These are phyloP conservation scores for Colletotrichum falcatum DNA, from an alignment of 2,329 filamentous ascomycete genomes.

Conservation along the genomic window DNA sequence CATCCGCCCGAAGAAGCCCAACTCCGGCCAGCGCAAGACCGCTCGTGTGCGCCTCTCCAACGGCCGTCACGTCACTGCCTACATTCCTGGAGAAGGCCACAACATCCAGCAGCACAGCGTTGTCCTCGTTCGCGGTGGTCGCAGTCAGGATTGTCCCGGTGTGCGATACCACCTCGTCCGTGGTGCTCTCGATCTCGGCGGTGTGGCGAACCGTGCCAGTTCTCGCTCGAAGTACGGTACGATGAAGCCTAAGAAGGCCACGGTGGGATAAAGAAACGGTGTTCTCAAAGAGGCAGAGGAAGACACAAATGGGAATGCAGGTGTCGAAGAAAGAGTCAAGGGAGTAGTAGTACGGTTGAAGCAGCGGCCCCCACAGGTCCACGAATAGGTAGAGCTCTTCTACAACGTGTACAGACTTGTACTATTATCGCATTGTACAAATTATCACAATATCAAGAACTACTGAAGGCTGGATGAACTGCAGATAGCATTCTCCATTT, in stretches of 20 bases:
- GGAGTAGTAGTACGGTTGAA: no score
- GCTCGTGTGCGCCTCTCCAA: constrained; percentile 90
- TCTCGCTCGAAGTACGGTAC: constrained; percentile 97
- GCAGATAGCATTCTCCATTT: constrained; percentile 27
- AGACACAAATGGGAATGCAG: background rate
- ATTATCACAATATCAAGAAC: constrained; percentile 4
- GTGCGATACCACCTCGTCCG: constrained; percentile 95
- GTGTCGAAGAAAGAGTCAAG: background rate
- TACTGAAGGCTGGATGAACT: constrained; percentile 8
- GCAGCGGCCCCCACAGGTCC: background rate
- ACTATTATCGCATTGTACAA: constrained; percentile 32
- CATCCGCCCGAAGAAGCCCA: constrained; percentile 97
- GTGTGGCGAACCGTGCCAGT: constrained; percentile 85
- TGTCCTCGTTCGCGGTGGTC: constrained; percentile 92
- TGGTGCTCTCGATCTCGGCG: constrained; percentile 92
- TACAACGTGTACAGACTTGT: constrained; percentile 7
- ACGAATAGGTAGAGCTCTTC: background rate
- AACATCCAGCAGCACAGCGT: constrained; percentile 99
- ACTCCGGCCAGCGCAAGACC: constrained; percentile 96
- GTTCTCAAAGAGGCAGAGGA: background rate
- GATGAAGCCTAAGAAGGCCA: constrained; percentile 94
- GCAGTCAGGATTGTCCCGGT: constrained; percentile 97
- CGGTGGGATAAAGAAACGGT: constrained; percentile 56
- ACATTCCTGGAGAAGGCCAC: constrained; percentile 97
- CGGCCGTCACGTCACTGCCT: constrained; percentile 88